These are phyloP conservation scores for Dioscorea zingiberensis DNA, from an alignment of 106 monocot genomes.

Conservation along the genomic window DNA sequence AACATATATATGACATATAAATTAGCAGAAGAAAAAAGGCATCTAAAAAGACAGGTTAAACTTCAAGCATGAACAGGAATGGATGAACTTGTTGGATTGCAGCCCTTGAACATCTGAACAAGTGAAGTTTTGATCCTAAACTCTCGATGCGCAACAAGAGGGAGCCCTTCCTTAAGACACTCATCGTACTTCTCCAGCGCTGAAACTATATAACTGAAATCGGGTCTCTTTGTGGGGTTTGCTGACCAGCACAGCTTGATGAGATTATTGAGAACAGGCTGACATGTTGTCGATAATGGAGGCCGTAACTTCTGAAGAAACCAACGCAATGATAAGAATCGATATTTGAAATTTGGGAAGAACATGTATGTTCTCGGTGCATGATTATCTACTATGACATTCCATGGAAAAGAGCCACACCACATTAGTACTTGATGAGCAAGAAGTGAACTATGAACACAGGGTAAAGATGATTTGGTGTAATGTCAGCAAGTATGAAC, in stretches of 20 bases:
- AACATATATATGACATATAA: no score
- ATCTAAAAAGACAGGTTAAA: background rate
- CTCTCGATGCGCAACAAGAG: conserved; percentile 41
- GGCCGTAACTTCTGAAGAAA: conserved; percentile 66
- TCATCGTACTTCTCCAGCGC: conserved; percentile 65
- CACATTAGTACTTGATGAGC: no score
- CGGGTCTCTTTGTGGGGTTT: conserved; percentile 73
- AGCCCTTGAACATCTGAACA: conserved; percentile 46
- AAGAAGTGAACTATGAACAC: no score
- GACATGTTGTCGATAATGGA: conserved; percentile 47
- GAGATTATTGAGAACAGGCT: conserved; percentile 71
- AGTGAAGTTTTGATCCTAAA: conserved; percentile 35
- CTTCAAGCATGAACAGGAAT: conserved; percentile 57
- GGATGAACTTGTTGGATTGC: conserved; percentile 36
- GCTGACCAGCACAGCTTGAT: conserved; percentile 82
- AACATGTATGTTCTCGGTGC: no score
- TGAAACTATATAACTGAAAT: conserved; percentile 71
- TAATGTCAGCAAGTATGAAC: no score
- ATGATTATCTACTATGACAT: no score
- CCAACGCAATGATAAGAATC: background rate
- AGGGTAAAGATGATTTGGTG: no score
- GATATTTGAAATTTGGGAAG: no score
- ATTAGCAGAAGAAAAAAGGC: no score
- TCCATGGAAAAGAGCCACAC: no score
- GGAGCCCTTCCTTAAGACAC: conserved; percentile 64